A percentile compares a stretch with the other conserved stretches of the same genome.
These are phyloP conservation scores for Amphichorda felina DNA, from an alignment of 2,329 filamentous ascomycete species.

Conservation along the genomic window DNA sequence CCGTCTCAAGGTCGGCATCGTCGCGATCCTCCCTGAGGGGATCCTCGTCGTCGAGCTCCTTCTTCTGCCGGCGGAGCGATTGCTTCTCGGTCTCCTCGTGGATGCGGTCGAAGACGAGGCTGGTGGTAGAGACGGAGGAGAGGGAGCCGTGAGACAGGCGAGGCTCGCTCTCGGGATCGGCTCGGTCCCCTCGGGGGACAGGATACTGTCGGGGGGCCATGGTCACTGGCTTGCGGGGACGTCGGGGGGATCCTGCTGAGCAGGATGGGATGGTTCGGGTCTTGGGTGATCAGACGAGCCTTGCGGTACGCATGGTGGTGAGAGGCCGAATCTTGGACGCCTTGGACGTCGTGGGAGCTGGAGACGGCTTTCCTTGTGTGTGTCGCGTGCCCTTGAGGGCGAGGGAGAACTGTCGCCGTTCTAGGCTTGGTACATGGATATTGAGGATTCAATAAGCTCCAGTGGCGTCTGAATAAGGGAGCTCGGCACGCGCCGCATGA, in stretches of 20 bases:
- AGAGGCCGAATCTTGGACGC: too few species aligned
- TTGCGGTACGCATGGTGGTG: too few species aligned
- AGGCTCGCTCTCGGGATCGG: conserved; percentile 6
- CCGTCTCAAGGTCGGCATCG: conserved; percentile 35
- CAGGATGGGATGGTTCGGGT: not conserved
- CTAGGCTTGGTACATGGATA: too few species aligned
- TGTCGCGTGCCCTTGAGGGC: too few species aligned
- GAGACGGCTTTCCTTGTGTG: too few species aligned
- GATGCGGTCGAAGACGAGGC: conserved; percentile 69
- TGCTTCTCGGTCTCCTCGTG: conserved; percentile 38
- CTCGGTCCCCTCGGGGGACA: too few species aligned
- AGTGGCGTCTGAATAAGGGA: too few species aligned
- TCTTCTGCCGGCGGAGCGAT: conserved; percentile 5
- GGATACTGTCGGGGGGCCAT: conserved; percentile 1
- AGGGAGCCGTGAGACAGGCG: conserved; percentile 42
- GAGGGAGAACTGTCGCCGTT: too few species aligned
- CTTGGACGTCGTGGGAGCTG: too few species aligned
- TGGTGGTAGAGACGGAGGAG: conserved; percentile 75
- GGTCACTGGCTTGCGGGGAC: not conserved
- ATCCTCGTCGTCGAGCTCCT: conserved; percentile 29
- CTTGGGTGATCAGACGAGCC: too few species aligned
- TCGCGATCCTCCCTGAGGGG: conserved; percentile 15
- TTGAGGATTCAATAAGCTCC: too few species aligned
- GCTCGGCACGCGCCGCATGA: too few species aligned
- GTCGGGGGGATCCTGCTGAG: not conserved